Evolutionary conservation across 768 basidiomycete genomes (phyloP), one percentile per base, ranked within the genome.

Genomic region (Tephrocybe sp.): DNA sequence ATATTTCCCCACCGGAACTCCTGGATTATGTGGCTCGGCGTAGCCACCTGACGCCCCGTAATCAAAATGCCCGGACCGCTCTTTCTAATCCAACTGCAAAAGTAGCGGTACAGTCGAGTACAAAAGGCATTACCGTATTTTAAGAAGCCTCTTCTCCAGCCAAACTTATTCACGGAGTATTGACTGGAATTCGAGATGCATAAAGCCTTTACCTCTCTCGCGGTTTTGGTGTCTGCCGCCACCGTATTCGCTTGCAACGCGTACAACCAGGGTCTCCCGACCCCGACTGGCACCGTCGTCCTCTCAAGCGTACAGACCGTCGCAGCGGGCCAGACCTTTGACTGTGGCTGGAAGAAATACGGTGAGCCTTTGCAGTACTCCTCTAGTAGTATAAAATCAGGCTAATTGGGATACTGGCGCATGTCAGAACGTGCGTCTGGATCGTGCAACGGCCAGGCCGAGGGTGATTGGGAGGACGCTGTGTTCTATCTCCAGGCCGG

Each of bases 401-500:
- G 34, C 34, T 36, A 14, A 36, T 4, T 36, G 11, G 15, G n/a
- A n/a, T n/a, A n/a, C 28, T 5, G 5, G 28, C 28, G 34, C 15
- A 15, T 15, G 34, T 7, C 17, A 47, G 48, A 49, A 17, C 63
- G 65, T 25, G 65, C 64, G 10, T 58, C 63, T n/a, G 66, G 66
- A 21, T 65, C 65, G 18, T 67, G 66, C 51, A 53, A 51, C 3
- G 66, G 56, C 1, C 66, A 67, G 36, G 44, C 50, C 3, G 66
- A 67, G 52, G 64, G 64, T 25, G 64, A 62, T 17, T 62, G 66
- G 33, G 15, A 60, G 2, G 65, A 62, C 23, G 63, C 65, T 12
- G 65, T 66, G 20, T 68, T 68, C 56, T 41, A 67, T 28, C 52
- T 68, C 30, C 46, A 62, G 26, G 55, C 62, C n/a, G 66, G 66